A percentile compares a stretch with the other conserved stretches of the same genome.
These are phyloP conservation scores for Tylopilus intermedius DNA, from an alignment of 768 basidiomycete species.

Conservation along the genomic window DNA sequence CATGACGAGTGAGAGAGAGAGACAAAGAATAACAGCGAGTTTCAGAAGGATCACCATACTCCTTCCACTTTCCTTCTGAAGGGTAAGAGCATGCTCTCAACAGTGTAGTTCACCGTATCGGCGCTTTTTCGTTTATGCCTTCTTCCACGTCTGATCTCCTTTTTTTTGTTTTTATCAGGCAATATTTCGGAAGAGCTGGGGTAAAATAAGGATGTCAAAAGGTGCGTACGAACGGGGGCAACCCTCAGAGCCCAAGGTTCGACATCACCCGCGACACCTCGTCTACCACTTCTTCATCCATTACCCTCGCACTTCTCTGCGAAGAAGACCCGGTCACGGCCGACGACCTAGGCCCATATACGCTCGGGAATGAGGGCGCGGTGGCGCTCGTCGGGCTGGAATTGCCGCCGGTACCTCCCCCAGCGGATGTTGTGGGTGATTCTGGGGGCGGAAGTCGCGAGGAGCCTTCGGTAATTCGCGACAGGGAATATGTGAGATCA, in stretches of 20 bases:
- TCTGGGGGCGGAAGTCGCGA: conserved; percentile 64
- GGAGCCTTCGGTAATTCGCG: conserved; percentile 69
- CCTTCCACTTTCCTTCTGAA: conserved; percentile 20
- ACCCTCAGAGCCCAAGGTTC: conserved; percentile 56
- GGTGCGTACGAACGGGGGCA: conserved; percentile 13
- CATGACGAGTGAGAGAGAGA: conserved; percentile 21
- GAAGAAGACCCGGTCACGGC: conserved; percentile 41
- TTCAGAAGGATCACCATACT: conserved; percentile 18
- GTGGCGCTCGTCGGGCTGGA: conserved; percentile 77
- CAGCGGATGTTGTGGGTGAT: conserved; percentile 72
- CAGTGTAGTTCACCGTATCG: conserved; percentile 16
- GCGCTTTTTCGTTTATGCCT: neutral
- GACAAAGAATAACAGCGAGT: conserved; percentile 11
- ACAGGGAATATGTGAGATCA: conserved; percentile 79
- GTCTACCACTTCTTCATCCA: conserved; percentile 57
- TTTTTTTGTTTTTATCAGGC: conserved; percentile 4
- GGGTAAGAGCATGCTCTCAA: conserved; percentile 20
- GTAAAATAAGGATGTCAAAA: conserved; percentile 5
- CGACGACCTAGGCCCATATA: conserved; percentile 64
- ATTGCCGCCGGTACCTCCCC: conserved; percentile 67
- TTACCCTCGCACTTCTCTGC: conserved; percentile 36
- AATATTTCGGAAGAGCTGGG: conserved; percentile 5
- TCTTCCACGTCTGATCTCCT: conserved; percentile 5
- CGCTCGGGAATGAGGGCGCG: conserved; percentile 80
- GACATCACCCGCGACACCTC: conserved; percentile 77